Base-by-base conservation (phyloP, 2,329 filamentous ascomycete species). In the Aspergillus intermedius region DNA sequence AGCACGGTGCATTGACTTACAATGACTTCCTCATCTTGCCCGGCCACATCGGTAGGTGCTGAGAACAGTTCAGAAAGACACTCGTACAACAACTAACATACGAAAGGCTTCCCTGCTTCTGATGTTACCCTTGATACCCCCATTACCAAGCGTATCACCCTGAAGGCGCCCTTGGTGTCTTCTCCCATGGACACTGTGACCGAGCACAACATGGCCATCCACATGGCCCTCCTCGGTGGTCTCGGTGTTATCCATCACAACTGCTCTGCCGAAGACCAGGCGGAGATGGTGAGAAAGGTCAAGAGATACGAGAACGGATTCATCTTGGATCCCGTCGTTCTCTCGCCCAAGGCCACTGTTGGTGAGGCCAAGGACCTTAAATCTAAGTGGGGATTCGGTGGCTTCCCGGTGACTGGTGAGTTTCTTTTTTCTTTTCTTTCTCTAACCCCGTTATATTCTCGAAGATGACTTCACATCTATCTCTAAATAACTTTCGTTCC, bases 181-280 rank as follows among this genome's bases (percentile, higher is more conserved):
- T 97, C 93, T 35, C 93, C 94, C 64, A 98, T 98, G 93, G 93
- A 98, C 77, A 98, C 93, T 8, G 93, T 98, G 69, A 98, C 94
- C 40, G 93, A 98, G 77, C 88, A 95, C 75, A 91, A 95, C 71
- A 98, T 98, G 94, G 94, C 93, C 57, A 97, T 98, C 63, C 88
- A 96, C 76, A 95, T 79, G 69, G 75, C 76, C 35, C 69, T 79
- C 44, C 70, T 78, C 41, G 75, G 76, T 61, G 77, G 77, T 48
- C 65, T 79, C 4, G 77, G 93, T 75, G 90, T 98, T 61, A 95
- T 98, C 60, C 93, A 98, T 79, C 93, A 98, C 82, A 98, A 98
- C 79, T 98, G 93, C 81, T 93, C 91, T n/a, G 82, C 91, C 25
- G 89, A 97, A 23, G 88, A 88, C 48, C 93, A 98, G 77, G 93